A percentile compares a stretch with the other conserved stretches of the same genome.
Conservation (phyloP, 2,329 filamentous ascomycete species). For the Cytospora chrysosperma region DNA sequence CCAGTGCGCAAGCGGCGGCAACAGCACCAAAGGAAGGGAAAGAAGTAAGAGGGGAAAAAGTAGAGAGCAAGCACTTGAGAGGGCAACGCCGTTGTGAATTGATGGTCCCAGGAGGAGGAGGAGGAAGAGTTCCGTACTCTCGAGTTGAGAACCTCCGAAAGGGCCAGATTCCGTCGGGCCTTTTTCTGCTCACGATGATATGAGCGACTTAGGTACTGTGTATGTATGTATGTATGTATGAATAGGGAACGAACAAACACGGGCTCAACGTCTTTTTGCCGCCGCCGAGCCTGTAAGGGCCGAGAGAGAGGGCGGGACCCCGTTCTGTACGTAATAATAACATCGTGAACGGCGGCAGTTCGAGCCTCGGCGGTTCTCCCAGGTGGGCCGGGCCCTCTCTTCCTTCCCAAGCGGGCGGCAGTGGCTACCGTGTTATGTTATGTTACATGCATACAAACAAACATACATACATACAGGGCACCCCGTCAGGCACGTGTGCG, state of each 20-base stretch:
- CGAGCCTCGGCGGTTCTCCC: not conserved
- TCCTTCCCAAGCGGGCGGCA: too few species aligned
- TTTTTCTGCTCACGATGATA: not conserved
- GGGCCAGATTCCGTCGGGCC: not conserved
- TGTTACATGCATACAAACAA: too few species aligned
- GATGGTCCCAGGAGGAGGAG: too few species aligned
- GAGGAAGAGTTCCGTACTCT: too few species aligned
- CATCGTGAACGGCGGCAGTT: not conserved
- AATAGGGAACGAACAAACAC: too few species aligned
- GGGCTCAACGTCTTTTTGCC: not conserved
- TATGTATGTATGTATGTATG: too few species aligned
- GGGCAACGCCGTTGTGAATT: not conserved
- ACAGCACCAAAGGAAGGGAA: not conserved
- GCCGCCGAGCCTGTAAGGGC: not conserved
- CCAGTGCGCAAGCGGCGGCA: constrained; percentile 1
- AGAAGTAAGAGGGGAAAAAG: too few species aligned
- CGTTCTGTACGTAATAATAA: constrained; percentile 22
- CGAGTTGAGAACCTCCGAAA: constrained; percentile 4
- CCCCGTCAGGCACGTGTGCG: too few species aligned
- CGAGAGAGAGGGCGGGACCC: constrained; percentile 5
- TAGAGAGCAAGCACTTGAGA: too few species aligned
- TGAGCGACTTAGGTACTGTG: not conserved
- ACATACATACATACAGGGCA: too few species aligned
- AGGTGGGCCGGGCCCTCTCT: too few species aligned
- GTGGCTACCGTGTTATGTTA: too few species aligned